Evolutionary conservation across 2,329 filamentous ascomycete genomes (phyloP), one percentile per base, ranked within the genome.

Genomic region (Scedosporium boydii): DNA sequence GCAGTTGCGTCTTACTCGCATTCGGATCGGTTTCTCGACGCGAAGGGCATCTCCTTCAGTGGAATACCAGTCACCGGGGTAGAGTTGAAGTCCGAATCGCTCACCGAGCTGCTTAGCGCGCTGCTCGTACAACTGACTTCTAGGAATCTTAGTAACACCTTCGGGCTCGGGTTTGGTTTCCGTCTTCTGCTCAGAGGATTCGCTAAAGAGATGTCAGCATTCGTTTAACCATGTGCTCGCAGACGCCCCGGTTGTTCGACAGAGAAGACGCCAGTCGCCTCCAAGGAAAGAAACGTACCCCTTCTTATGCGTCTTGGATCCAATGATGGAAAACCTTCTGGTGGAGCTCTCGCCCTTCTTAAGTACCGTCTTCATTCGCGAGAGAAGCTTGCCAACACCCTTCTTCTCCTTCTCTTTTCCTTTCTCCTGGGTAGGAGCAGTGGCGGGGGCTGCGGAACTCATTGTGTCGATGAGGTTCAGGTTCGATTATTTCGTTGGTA

Each of bases 1-100:
- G 74, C 93, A 97, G 65, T 83, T 87, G 67, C 87, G 85, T 72
- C 90, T 88, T 61, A 92, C 84, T 61, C 89, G 86, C 83, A 93
- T 89, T 63, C 88, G 86, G 67, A 91, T 89, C 12, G 88, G 83
- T 77, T 90, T 91, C 72, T 91, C 86, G 62, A 90, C 82, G 53
- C 88, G 86, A 26, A 84, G 75, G 34, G 83, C 82, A 29, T 82
- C 79, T 59, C 84, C 82, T 65, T 80, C 78, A 61, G 74, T 75
- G 58, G 74, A 73, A 66, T 83, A 76, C 77, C 82, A 82, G 65
- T 83, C 80, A 65, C 76, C 77, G 44, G 81, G 74, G 69, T 81
- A 77, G 64, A 86, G 79, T 66, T 83, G 80, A 60, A 85, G 70
- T 29, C 83, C 83, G 64, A 82, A 85, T 58, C 77, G 76, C 66